Base-by-base conservation (phyloP, 2,329 filamentous ascomycete genomes). In the Cylindrodendrum hubeiense region DNA sequence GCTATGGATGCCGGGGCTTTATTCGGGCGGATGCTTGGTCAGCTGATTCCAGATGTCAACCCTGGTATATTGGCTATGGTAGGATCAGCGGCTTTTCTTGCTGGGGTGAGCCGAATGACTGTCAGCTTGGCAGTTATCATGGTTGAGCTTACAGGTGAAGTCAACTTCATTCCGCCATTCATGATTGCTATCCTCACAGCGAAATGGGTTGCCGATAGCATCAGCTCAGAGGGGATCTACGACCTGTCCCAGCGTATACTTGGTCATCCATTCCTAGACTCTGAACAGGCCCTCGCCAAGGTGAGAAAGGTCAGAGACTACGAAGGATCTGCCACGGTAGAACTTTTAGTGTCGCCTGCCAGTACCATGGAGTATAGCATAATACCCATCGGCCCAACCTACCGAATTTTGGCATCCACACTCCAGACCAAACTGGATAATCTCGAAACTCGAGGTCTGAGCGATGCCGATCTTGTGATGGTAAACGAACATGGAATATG, bases 1-100 rank as follows among this genome's bases (percentile, higher is more conserved):
- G 65, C 67, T 0, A 50, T 70, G 58, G 67, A 69, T 21, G 60
- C 64, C 0, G 67, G 68, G 0, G 67, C 67, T 1, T 43, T 70
- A 1, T 69, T 70, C 1, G 68, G 68, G 3, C 64, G 68, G 0
- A 44, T 67, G 26, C 10, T 70, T 1, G 67, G 68, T 0, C 67
- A 70, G 6, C 6, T 65, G 1, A 19, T 67, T 1, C 68, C 64
- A 0, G 26, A 60, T 69, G 10, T 70, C 68, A 5, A n/a, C n/a
- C 68, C 68, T 0, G 68, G 66, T 2, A 63, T 70, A 2, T 70
- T 70, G 4, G 68, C 64, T 9, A 70, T 70, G 68, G 67, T 70
- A 0, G 67, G 67, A 0, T 65, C 67, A 19, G 68, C 67, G 7
- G 67, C 67, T 0, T 69, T 70, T 22, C 49, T 70, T 3, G 67